These are phyloP conservation scores for Prunus yedoensis DNA, from an alignment of 331 rosid genomes.

Conservation along the genomic window DNA sequence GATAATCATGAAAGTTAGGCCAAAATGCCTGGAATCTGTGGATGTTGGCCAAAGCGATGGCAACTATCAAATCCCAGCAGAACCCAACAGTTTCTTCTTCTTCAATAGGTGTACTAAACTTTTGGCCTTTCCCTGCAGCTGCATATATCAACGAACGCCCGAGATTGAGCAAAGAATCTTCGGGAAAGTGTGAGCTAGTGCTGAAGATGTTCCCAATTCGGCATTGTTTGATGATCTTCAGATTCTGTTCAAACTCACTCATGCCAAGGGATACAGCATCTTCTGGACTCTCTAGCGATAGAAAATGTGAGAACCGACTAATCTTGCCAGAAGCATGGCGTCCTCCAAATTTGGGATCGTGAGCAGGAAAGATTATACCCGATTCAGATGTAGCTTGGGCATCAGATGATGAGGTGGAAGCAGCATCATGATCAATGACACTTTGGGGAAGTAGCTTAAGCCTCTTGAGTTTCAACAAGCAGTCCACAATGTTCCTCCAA, in stretches of 20 bases:
- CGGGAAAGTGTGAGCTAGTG: conserved; percentile 59
- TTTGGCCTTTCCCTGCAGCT: conserved; percentile 96
- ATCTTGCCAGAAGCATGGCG: conserved; percentile 47
- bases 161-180: conserved; percentile 60
- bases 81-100: conserved; percentile 90
- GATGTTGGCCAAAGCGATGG: conserved; percentile 52
- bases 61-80: conserved; percentile 83
- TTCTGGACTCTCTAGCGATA: conserved; percentile 55
- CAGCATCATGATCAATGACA: conserved; percentile 54
- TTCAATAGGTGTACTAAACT: conserved; percentile 77
- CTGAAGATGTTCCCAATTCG: conserved; percentile 68
- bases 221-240: conserved; percentile 75
- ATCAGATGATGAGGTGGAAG: conserved; percentile 32
- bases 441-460: conserved; percentile 75
- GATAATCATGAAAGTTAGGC: conserved; percentile 69
- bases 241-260: conserved; percentile 80
- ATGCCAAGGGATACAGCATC: conserved; percentile 60
- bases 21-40: conserved; percentile 68
- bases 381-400: conserved; percentile 41
- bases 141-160: conserved; percentile 76
- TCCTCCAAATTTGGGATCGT: conserved; percentile 40
- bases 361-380: conserved; percentile 41
- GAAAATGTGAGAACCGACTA: conserved; percentile 48
- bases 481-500: conserved; percentile 85
- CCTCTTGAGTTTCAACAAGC: conserved; percentile 80